These are phyloP conservation scores for Iberis amara DNA, from an alignment of 441 rosid genomes.

Conservation along the genomic window DNA sequence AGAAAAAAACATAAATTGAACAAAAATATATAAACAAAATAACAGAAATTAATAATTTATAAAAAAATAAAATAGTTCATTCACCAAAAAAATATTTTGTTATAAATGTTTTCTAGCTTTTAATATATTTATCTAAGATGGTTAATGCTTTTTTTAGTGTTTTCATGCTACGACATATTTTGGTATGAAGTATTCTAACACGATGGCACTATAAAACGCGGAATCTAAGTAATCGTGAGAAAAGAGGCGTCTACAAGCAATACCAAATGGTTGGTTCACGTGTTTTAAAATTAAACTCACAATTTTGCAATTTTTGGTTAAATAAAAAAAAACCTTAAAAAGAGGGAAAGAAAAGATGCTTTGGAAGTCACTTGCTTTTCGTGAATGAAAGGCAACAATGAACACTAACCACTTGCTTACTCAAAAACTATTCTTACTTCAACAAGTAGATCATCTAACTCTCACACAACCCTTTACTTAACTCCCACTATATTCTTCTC, in stretches of 20 bases:
- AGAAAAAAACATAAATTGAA: no score
- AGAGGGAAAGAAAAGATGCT: constrained; percentile 37
- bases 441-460: constrained; percentile 45
- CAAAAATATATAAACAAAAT: no score
- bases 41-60: no score
- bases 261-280: constrained; percentile 25
- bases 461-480: constrained; percentile 34
- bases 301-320: neutral
- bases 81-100: no score
- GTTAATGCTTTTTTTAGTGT: no score
- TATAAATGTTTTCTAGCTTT: no score
- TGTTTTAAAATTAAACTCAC: constrained; percentile 1
- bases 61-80: no score
- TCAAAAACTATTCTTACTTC: constrained; percentile 58
- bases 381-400: constrained; percentile 81
- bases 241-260: constrained; percentile 25
- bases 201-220: constrained; percentile 5
- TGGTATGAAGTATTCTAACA: constrained; percentile 2
- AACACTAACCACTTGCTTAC: constrained; percentile 66
- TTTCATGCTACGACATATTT: no score
- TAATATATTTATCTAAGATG: no score
- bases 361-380: constrained; percentile 61
- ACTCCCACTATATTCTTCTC: constrained; percentile 31
- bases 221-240: constrained; percentile 14
- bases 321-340: constrained; percentile 14